Evolutionary conservation across 768 basidiomycete genomes (phyloP).

Genomic region (Favolaschia claudopus): DNA sequence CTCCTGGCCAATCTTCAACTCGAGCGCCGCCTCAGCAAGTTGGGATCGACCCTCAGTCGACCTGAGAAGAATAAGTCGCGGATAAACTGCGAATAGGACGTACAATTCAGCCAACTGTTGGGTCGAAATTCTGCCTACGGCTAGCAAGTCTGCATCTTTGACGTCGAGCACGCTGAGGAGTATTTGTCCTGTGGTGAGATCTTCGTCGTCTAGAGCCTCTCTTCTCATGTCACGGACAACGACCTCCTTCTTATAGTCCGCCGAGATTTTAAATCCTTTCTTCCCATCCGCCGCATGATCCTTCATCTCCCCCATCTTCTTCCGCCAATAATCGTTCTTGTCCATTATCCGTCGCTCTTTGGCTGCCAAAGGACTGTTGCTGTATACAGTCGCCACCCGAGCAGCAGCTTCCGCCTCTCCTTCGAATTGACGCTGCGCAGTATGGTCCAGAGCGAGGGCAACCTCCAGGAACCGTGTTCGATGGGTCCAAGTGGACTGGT

Average conservation of each 20-base stretch:
- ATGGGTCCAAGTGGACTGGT: slow-evolving; percentile 21
- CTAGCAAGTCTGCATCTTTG: too few species aligned
- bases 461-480: slow-evolving; percentile 26
- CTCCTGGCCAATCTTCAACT: too few species aligned
- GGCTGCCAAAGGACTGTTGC: slow-evolving; percentile 25
- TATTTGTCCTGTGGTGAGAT: too few species aligned
- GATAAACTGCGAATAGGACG: too few species aligned
- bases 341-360: slow-evolving; percentile 15
- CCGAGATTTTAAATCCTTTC: slow-evolving; percentile 26
- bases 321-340: slow-evolving; percentile 22
- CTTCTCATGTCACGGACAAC: slow-evolving; percentile 15
- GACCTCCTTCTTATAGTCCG: slow-evolving; percentile 20
- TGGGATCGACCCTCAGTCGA: too few species aligned
- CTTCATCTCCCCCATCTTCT: slow-evolving; percentile 28
- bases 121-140: too few species aligned
- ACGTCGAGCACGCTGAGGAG: too few species aligned
- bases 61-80: too few species aligned
- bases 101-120: too few species aligned
- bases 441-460: slow-evolving; percentile 31
- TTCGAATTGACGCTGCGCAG: slow-evolving; percentile 33
- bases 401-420: slow-evolving; percentile 23
- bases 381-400: slow-evolving; percentile 26
- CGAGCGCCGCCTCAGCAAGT: too few species aligned
- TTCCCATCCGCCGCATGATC: slow-evolving; percentile 42
- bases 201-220: slow-evolving; percentile 20